Conservation (phyloP, 2,329 filamentous ascomycete genomes). For the Dissoconium aciculare region DNA sequence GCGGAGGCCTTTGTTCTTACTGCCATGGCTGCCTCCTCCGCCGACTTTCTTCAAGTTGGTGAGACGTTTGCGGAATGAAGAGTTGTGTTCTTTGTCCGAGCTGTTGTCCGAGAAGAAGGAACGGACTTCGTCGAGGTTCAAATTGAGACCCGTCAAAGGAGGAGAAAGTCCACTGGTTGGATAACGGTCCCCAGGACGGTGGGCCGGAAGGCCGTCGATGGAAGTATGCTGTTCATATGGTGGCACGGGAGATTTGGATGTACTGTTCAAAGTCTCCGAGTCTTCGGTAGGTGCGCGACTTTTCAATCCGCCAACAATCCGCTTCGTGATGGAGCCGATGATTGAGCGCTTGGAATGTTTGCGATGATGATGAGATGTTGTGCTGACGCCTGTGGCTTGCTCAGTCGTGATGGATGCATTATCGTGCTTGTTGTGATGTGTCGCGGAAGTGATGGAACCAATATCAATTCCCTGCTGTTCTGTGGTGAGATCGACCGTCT, state of each 20-base stretch:
- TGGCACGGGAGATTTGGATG: constrained; percentile 9
- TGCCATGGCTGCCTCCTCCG: constrained; percentile 15
- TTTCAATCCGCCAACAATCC: constrained; percentile 17
- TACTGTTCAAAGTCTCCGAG: constrained; percentile 8
- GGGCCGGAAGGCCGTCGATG: constrained; percentile 11
- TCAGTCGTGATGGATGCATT: constrained; percentile 20
- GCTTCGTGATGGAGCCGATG: constrained; percentile 23
- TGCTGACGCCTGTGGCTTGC: constrained; percentile 19
- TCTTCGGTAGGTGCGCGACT: constrained; percentile 6
- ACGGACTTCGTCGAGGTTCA: constrained; percentile 28
- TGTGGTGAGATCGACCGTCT: constrained; percentile 12
- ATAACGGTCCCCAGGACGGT: constrained; percentile 34
- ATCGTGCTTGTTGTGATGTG: constrained; percentile 13
- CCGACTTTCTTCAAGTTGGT: too few relatives aligned
- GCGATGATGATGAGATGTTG: constrained; percentile 12
- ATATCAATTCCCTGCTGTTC: constrained; percentile 20
- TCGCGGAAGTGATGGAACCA: constrained; percentile 17
- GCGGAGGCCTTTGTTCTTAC: constrained; percentile 8
- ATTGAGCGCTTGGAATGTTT: constrained; percentile 24
- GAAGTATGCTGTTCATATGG: constrained; percentile 9
- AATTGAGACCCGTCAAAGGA: constrained; percentile 26
- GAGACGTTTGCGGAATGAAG: constrained; percentile 25
- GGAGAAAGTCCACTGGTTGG: constrained; percentile 33
- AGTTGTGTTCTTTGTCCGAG: constrained; percentile 19
- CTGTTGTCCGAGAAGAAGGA: constrained; percentile 31